phyloP scores from a whole-genome alignment of 2,329 filamentous ascomycete genomes.

The Fusarium sp. region DNA sequence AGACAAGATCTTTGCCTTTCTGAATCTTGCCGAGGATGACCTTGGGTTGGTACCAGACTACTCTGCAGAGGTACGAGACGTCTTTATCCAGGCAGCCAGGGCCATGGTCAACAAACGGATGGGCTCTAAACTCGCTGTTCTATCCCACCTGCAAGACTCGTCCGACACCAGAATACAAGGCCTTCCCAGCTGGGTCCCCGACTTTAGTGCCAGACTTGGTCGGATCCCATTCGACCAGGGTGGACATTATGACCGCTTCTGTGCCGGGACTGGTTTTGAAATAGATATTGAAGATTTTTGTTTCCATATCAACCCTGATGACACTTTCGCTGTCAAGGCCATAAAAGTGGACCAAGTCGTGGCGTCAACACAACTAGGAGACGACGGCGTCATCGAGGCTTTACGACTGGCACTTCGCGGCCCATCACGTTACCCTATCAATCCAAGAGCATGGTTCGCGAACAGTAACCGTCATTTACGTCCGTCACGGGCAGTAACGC shows the following conservation, averaged over 20 bases:
- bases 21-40: conserved; percentile 2
- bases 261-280: neutral
- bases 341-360: neutral
- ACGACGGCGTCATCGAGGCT: neutral
- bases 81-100: neutral
- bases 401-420: neutral
- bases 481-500: neutral
- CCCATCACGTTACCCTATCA: neutral
- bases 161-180: neutral
- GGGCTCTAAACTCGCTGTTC: neutral
- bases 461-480: neutral
- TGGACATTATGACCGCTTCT: neutral
- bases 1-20: conserved; percentile 12
- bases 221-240: neutral
- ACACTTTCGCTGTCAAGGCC: neutral
- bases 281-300: neutral
- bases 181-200: neutral
- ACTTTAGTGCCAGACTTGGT: neutral
- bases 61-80: neutral
- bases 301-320: neutral
- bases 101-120: neutral
- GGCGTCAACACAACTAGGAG: neutral
- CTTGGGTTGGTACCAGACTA: neutral
- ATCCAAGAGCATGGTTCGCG: neutral
- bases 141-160: neutral